These are phyloP conservation scores for Chytriomyces confervae DNA, from an alignment of 192 early-diverging fungal genomes.

Conservation along the genomic window DNA sequence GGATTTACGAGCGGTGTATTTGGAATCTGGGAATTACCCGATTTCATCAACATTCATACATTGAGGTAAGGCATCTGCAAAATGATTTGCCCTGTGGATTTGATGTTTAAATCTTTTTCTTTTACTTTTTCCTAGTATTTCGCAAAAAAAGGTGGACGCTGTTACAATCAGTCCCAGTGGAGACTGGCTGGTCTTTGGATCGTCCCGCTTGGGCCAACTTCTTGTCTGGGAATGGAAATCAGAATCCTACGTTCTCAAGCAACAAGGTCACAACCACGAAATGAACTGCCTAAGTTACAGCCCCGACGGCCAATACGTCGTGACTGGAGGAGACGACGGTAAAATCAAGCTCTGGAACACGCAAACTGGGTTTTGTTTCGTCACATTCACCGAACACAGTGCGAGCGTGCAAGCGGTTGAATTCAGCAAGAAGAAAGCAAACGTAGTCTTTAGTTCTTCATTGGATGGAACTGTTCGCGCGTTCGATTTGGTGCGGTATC, in stretches of 20 bases:
- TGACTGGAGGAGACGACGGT: slow-evolving; percentile 94
- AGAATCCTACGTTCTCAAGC: slow-evolving; percentile 98
- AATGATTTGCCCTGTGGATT: neutral
- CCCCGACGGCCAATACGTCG: slow-evolving; percentile 90
- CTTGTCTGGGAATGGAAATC: slow-evolving; percentile 99
- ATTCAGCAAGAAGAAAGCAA: slow-evolving; percentile 87
- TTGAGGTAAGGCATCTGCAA: slow-evolving; percentile 65
- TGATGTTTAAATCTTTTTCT: neutral
- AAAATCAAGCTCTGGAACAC: slow-evolving; percentile 99
- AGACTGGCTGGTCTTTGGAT: slow-evolving; percentile 98
- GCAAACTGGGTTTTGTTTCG: slow-evolving; percentile 94
- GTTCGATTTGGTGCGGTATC: slow-evolving; percentile 94
- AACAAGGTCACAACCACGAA: slow-evolving; percentile 97
- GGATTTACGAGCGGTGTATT: slow-evolving; percentile 95
- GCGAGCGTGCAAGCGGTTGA: slow-evolving; percentile 80
- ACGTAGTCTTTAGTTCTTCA: slow-evolving; percentile 92
- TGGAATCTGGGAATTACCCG: slow-evolving; percentile 97
- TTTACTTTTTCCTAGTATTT: slow-evolving; percentile 67
- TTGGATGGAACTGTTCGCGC: slow-evolving; percentile 99
- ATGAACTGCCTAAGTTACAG: slow-evolving; percentile 91
- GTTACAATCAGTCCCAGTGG: slow-evolving; percentile 87
- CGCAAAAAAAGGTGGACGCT: slow-evolving; percentile 89
- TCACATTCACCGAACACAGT: slow-evolving; percentile 94
- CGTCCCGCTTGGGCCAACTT: slow-evolving; percentile 88
- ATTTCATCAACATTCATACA: slow-evolving; percentile 92